These are phyloP conservation scores for Anisodus tanguticus DNA, from an alignment of 257 asterid species.

Conservation along the genomic window DNA sequence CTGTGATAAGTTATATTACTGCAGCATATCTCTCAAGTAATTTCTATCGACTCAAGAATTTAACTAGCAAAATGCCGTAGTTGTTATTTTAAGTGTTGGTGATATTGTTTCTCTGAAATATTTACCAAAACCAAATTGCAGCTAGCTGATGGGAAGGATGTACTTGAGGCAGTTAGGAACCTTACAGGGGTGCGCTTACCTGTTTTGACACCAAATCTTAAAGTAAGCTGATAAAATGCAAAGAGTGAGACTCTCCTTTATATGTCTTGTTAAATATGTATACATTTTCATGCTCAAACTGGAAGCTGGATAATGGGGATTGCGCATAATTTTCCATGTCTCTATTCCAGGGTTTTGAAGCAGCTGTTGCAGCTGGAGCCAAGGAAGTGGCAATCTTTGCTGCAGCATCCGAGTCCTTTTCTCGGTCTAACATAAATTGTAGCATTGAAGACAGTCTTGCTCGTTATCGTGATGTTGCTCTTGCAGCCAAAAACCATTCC, in stretches of 20 bases:
- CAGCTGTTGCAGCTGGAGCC: conserved; percentile 84
- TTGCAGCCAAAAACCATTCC: conserved; percentile 63
- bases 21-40: background rate
- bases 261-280: background rate
- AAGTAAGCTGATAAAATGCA: conserved; percentile 49
- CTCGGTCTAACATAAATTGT: conserved; percentile 79
- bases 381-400: conserved; percentile 95
- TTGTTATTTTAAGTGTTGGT: background rate
- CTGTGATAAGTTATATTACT: background rate
- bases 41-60: background rate
- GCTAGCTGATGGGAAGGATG: conserved; percentile 91
- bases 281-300: background rate
- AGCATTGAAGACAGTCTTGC: conserved; percentile 78
- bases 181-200: conserved; percentile 64
- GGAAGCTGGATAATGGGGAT: background rate
- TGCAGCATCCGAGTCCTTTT: conserved; percentile 92
- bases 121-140: conserved; percentile 43
- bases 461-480: conserved; percentile 76
- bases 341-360: conserved; percentile 74
- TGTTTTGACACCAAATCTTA: conserved; percentile 89
- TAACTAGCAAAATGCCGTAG: conserved; percentile 2
- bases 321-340: conserved; percentile 13
- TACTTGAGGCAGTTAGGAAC: conserved; percentile 68
- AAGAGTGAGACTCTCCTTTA: background rate
- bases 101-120: background rate